A percentile compares a stretch with the other conserved stretches of the same genome.
These are phyloP conservation scores for Pyrrhoderma lamaoense DNA, from an alignment of 1,284 basidiomycete genomes.

Conservation along the genomic window DNA sequence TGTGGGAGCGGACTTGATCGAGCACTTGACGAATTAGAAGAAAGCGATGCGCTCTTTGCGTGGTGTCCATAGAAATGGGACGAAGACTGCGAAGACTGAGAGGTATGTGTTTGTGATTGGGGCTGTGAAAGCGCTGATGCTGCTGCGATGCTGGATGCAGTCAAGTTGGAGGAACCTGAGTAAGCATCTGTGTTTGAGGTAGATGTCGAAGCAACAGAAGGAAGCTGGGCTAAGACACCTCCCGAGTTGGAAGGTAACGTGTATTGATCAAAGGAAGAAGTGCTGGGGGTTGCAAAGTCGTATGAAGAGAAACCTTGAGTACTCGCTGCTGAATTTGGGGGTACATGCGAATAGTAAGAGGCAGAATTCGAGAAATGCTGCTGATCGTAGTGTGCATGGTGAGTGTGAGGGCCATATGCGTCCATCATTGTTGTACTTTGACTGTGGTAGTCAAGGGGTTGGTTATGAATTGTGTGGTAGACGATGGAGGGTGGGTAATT, in stretches of 20 bases:
- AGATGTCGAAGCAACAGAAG: background rate
- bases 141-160: background rate
- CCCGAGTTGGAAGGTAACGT: background rate
- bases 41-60: slow-evolving; percentile 5
- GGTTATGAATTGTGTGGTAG: too few species aligned
- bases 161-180: background rate
- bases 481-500: background rate
- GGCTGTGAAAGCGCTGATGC: background rate
- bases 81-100: background rate
- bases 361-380: slow-evolving; percentile 3
- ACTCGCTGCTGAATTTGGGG: slow-evolving; percentile 9
- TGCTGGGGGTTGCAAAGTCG: slow-evolving; percentile 6
- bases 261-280: slow-evolving; percentile 1
- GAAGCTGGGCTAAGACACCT: too few species aligned
- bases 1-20: background rate
- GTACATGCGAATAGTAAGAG: background rate
- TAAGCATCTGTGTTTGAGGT: background rate
- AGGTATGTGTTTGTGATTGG: slow-evolving; percentile 1
- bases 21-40: slow-evolving; percentile 5
- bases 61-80: background rate
- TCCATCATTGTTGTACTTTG: slow-evolving; percentile 14
- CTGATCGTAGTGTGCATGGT: slow-evolving; percentile 12
- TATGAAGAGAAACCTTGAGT: slow-evolving; percentile 5
- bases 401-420: slow-evolving; percentile 12
- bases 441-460: background rate